Conservation (phyloP, 2,329 filamentous ascomycete genomes). For the Hymenoscyphus infarciens region DNA sequence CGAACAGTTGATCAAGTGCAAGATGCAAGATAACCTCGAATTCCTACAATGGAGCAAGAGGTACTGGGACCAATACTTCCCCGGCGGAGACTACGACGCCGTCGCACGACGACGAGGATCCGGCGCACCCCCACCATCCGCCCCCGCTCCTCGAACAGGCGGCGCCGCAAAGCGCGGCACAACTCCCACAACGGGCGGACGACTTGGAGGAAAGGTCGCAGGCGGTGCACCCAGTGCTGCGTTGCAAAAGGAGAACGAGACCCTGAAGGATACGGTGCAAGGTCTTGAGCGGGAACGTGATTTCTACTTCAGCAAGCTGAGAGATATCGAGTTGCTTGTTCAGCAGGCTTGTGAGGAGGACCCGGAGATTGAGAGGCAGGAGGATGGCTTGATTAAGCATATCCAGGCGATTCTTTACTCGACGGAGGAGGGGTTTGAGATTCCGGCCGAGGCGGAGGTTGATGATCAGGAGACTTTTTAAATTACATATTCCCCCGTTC, state of each 20-base stretch:
- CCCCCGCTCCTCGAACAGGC: constrained; percentile 47
- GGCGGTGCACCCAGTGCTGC: constrained; percentile 61
- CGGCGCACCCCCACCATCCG: constrained; percentile 48
- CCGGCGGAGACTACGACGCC: constrained; percentile 94
- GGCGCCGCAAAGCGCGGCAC: constrained; percentile 44
- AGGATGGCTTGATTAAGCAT: constrained; percentile 86
- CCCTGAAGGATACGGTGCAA: constrained; percentile 90
- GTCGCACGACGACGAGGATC: constrained; percentile 78
- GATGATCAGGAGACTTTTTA: constrained; percentile 81
- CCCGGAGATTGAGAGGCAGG: constrained; percentile 89
- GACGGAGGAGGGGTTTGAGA: constrained; percentile 90
- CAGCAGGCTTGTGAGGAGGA: constrained; percentile 92
- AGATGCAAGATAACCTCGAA: constrained; percentile 99
- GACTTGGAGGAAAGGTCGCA: constrained; percentile 43
- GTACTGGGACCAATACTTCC: constrained; percentile 98
- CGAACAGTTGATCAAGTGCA: constrained; percentile 88
- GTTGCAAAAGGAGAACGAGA: constrained; percentile 79
- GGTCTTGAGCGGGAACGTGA: constrained; percentile 94
- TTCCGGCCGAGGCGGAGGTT: constrained; percentile 69
- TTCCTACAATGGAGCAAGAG: constrained; percentile 96
- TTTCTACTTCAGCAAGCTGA: constrained; percentile 98
- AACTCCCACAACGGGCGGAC: constrained; percentile 39
- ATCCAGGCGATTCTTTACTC: constrained; percentile 97
- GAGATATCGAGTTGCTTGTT: constrained; percentile 92
- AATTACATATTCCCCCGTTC: constrained; percentile 15